These are phyloP conservation scores for Anacardium occidentale DNA, from an alignment of 345 rosid species.

Conservation along the genomic window DNA sequence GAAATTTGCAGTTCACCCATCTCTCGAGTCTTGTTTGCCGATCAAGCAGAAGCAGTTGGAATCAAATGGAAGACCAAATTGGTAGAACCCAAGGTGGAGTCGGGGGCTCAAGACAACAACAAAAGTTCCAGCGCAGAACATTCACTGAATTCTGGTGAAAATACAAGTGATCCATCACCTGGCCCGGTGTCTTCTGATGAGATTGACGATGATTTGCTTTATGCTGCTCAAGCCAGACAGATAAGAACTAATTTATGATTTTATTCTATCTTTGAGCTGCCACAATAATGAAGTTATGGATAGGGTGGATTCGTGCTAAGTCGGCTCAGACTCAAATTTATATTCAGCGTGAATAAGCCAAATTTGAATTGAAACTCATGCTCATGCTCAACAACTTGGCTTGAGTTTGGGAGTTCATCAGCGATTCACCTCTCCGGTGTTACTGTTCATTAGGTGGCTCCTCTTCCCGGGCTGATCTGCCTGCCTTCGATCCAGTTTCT, in stretches of 20 bases:
- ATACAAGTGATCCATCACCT: slow-evolving; percentile 8
- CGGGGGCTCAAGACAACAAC: slow-evolving; percentile 13
- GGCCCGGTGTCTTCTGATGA: slow-evolving; percentile 19
- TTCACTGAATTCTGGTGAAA: not conserved
- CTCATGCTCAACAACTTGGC: too few species aligned
- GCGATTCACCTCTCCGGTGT: too few species aligned
- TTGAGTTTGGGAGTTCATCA: too few species aligned
- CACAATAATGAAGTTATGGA: not conserved
- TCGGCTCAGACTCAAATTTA: too few species aligned
- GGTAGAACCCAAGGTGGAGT: slow-evolving; percentile 17
- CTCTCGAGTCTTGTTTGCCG: slow-evolving; percentile 65
- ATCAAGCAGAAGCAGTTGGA: slow-evolving; percentile 75
- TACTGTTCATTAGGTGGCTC: too few species aligned
- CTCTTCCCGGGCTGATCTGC: too few species aligned
- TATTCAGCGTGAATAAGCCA: too few species aligned
- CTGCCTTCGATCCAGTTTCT: too few species aligned
- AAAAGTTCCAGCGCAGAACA: slow-evolving; percentile 4
- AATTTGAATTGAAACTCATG: too few species aligned
- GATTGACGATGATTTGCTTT: slow-evolving; percentile 28
- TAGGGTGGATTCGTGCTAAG: too few species aligned
- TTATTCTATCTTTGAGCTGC: not conserved
- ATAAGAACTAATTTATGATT: slow-evolving; percentile 14
- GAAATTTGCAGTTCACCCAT: slow-evolving; percentile 77
- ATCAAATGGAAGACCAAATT: slow-evolving; percentile 49
- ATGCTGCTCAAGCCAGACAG: slow-evolving; percentile 15